Conservation (phyloP, 768 basidiomycete genomes). For the Agrocybe praecox region DNA sequence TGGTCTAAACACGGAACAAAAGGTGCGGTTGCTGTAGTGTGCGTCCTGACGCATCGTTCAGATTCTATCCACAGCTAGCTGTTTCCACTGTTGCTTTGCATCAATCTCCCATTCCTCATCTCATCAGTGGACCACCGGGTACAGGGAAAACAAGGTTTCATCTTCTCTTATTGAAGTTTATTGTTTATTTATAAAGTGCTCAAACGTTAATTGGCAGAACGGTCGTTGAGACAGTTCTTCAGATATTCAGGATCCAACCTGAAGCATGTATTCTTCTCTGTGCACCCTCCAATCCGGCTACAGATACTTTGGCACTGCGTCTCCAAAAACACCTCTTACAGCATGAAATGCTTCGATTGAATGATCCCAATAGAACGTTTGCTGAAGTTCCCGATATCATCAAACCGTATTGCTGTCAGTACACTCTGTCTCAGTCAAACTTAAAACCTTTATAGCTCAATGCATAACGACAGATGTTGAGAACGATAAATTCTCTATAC, state of each 20-base stretch:
- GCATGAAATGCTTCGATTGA: constrained; percentile 48
- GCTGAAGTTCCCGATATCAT: constrained; percentile 50
- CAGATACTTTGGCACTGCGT: constrained; percentile 48
- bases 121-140: constrained; percentile 53
- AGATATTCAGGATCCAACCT: constrained; percentile 48
- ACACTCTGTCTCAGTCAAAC: neutral
- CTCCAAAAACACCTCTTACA: constrained; percentile 39
- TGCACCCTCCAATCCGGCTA: constrained; percentile 53
- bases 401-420: constrained; percentile 49
- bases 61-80: constrained; percentile 34
- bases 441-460: neutral
- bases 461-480: constrained; percentile 38
- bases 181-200: neutral
- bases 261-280: constrained; percentile 51
- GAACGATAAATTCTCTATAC: constrained; percentile 45
- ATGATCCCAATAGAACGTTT: constrained; percentile 51
- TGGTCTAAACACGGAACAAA: constrained; percentile 50
- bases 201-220: constrained; percentile 31
- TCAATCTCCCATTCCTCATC: constrained; percentile 47
- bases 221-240: constrained; percentile 49
- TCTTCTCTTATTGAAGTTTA: neutral
- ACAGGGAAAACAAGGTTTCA: constrained; percentile 54
- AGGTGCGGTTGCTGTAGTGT: constrained; percentile 26
- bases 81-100: constrained; percentile 43
- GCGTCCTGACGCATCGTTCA: neutral